phyloP scores from a whole-genome alignment of 345 rosid species.

The Gynandropsis gynandra region DNA sequence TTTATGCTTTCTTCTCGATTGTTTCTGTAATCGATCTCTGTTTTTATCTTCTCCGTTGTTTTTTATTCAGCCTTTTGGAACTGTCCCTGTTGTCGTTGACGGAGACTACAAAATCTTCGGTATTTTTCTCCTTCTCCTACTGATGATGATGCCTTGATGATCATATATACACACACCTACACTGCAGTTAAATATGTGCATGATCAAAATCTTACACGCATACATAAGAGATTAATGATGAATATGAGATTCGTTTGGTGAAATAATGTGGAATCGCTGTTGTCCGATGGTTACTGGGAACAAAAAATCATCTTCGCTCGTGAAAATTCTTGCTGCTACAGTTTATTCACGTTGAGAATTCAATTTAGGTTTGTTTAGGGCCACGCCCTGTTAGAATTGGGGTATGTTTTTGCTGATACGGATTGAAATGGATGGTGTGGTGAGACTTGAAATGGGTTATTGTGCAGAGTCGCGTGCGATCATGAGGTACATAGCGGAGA shows the following conservation, averaged over 20 bases:
- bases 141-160: not conserved
- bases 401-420: not conserved
- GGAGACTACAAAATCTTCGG: slow-evolving; percentile 46
- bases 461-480: slow-evolving; percentile 60
- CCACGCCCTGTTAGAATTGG: too few relatives aligned
- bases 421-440: too few relatives aligned
- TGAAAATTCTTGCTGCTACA: not conserved
- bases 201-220: not conserved
- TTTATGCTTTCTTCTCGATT: not conserved
- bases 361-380: too few relatives aligned
- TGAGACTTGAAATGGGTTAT: too few relatives aligned
- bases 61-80: slow-evolving; percentile 56
- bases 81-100: slow-evolving; percentile 49
- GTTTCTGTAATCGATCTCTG: not conserved
- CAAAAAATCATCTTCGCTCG: not conserved
- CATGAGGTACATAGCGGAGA: slow-evolving; percentile 56
- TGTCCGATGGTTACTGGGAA: not conserved
- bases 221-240: not conserved
- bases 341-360: too few relatives aligned
- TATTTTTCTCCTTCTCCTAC: slow-evolving; percentile 7
- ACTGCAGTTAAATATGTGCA: not conserved
- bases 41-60: not conserved
- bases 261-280: not conserved
- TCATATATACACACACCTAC: not conserved
- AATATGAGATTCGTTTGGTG: slow-evolving; percentile 1